Evolutionary conservation across 1,284 basidiomycete genomes (phyloP).

Genomic region (Malassezia nana): DNA sequence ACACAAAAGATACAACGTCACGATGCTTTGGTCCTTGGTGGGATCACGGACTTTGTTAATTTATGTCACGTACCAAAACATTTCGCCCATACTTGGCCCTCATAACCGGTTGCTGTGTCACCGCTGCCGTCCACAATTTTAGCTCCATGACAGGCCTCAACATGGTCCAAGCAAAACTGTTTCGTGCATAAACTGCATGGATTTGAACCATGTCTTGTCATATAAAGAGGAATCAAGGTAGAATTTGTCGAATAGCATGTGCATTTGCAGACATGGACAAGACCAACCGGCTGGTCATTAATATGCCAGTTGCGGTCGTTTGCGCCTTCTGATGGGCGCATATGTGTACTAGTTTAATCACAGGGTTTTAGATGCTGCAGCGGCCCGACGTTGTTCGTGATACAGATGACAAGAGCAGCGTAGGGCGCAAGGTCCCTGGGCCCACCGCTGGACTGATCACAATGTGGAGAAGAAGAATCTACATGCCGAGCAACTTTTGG

Average conservation of each 20-base stretch:
- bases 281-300: slow-evolving; percentile 3
- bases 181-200: slow-evolving; percentile 45
- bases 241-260: slow-evolving; percentile 48
- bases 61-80: slow-evolving; percentile 26
- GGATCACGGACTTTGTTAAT: slow-evolving; percentile 33
- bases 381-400: no score
- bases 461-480: not conserved
- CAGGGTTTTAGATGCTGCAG: no score
- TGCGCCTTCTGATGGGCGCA: not conserved
- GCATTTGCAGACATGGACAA: slow-evolving; percentile 44
- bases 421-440: no score
- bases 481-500: slow-evolving; percentile 26
- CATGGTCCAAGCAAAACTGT: slow-evolving; percentile 45
- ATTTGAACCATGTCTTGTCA: slow-evolving; percentile 27
- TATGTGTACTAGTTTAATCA: not conserved
- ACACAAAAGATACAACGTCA: slow-evolving; percentile 34
- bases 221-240: slow-evolving; percentile 42
- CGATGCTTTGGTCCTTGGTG: slow-evolving; percentile 39
- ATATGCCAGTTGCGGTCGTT: slow-evolving; percentile 10
- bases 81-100: slow-evolving; percentile 47
- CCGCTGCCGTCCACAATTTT: slow-evolving; percentile 35
- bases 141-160: slow-evolving; percentile 41
- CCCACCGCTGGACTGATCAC: no score
- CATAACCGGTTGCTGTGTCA: slow-evolving; percentile 45
- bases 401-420: no score